Base-by-base conservation (phyloP, 352 stramenopile species). In the Phytophthora sp. region DNA sequence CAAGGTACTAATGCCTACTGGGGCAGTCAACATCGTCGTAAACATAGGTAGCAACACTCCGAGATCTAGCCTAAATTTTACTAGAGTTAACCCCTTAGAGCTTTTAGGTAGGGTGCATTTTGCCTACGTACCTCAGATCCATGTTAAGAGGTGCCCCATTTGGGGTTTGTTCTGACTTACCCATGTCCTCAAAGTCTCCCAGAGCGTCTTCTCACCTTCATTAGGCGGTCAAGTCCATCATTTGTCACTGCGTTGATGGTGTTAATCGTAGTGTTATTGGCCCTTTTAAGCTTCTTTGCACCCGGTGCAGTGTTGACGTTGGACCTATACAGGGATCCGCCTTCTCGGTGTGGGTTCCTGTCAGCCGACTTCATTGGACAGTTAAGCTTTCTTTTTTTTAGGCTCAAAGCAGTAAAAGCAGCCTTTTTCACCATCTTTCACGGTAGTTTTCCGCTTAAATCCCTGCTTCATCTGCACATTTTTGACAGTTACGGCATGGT, bases 381-480 rank as follows among this genome's bases (percentile, higher is more conserved):
- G 8, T 48, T 11, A 0, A 18, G 2, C 27, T 66, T 61, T 38
- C 50, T 32, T 66, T 54, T 4, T 43, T 42, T n/a, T n/a, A 21
- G 2, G 1, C 15, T 66, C 2, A 24, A 62, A 41, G 15, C 61
- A 45, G 18, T 67, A 62, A 5, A 57, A 63, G 5, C 44, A 55
- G 0, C 11, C 24, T 5, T 34, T 23, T 3, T 0, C 37, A 21
- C 30, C 51, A 5, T 54, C 50, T 3, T 12, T 45, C 1, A 8
- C 27, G 12, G 17, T 9, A 1, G 17, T 9, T 17, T 66, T 62
- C 15, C 58, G 5, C 20, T 62, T 61, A 5, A 35, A 11, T 21
- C 32, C 34, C 15, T 34, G 4, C 20, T 66, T 43, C 0, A 15
- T 10, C 11, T 12, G 4, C 2, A 54, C 17, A 20, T 44, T 45